Evolutionary conservation across 1,139 yeast species (phyloP).

Genomic region (Geotrichum reessii): DNA sequence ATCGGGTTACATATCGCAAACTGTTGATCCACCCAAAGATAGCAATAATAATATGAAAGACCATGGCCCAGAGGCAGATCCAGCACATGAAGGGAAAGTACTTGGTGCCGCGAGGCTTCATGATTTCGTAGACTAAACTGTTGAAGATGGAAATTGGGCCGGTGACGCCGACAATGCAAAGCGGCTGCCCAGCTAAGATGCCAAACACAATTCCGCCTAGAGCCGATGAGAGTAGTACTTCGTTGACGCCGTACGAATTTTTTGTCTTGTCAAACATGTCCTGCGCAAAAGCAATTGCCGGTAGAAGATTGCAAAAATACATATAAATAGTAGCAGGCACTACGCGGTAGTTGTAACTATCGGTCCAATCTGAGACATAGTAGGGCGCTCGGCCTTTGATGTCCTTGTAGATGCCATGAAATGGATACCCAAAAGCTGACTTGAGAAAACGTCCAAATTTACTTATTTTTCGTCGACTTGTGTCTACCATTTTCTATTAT

Average conservation of each 20-base stretch:
- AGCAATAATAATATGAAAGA: slow-evolving; percentile 71
- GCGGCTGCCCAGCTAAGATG: slow-evolving; percentile 77
- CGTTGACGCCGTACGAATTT: slow-evolving; percentile 86
- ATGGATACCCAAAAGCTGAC: slow-evolving; percentile 35
- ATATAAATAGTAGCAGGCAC: slow-evolving; percentile 78
- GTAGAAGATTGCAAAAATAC: slow-evolving; percentile 81
- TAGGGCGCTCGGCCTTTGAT: slow-evolving; percentile 54
- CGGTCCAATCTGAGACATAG: slow-evolving; percentile 72
- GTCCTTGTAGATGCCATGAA: slow-evolving; percentile 56
- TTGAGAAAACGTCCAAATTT: not conserved
- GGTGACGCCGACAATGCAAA: slow-evolving; percentile 96
- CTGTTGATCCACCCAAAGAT: slow-evolving; percentile 62
- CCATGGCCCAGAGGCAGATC: slow-evolving; percentile 89
- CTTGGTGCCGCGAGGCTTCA: slow-evolving; percentile 50
- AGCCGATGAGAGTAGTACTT: slow-evolving; percentile 75
- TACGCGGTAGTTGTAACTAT: slow-evolving; percentile 82
- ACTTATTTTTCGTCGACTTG: not conserved
- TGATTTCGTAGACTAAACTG: slow-evolving; percentile 80
- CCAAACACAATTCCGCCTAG: slow-evolving; percentile 90
- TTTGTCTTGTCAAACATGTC: slow-evolving; percentile 89
- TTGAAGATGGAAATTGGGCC: slow-evolving; percentile 86
- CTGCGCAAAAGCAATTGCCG: slow-evolving; percentile 95
- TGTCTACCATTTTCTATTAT: not conserved
- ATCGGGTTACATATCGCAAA: slow-evolving; percentile 67
- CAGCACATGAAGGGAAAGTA: slow-evolving; percentile 94